Evolutionary conservation across 1,284 basidiomycete genomes (phyloP).

Genomic region (Tausonia pullulans): DNA sequence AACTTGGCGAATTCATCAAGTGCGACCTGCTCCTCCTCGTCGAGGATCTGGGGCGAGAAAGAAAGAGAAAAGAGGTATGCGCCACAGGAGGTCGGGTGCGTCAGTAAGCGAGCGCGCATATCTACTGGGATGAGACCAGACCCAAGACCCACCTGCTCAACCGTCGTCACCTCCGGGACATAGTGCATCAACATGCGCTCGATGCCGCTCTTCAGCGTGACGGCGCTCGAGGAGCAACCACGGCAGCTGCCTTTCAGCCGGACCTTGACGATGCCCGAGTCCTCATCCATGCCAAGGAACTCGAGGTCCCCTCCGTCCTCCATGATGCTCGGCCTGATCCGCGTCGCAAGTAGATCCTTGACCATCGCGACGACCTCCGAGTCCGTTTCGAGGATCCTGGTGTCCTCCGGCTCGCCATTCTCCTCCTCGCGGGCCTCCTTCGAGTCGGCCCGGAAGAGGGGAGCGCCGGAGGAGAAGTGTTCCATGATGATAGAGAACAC

Average conservation of each 20-base stretch:
- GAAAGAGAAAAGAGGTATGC: too few species aligned
- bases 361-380: slow-evolving; percentile 99
- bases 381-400: slow-evolving; percentile 88
- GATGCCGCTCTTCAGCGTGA: slow-evolving; percentile 90
- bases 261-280: slow-evolving; percentile 48
- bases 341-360: slow-evolving; percentile 89
- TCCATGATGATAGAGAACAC: slow-evolving; percentile 98
- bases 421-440: slow-evolving; percentile 36
- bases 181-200: slow-evolving; percentile 99
- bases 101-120: too few species aligned
- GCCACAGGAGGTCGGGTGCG: too few species aligned
- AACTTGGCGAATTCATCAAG: slow-evolving; percentile 85
- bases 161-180: slow-evolving; percentile 93
- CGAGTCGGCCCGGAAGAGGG: slow-evolving; percentile 56
- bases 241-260: slow-evolving; percentile 94
- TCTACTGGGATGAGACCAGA: too few species aligned
- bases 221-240: slow-evolving; percentile 83
- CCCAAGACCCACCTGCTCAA: slow-evolving; percentile 66
- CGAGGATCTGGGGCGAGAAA: slow-evolving; percentile 51
- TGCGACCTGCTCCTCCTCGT: slow-evolving; percentile 80
- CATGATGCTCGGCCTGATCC: slow-evolving; percentile 92
- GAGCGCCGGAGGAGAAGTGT: slow-evolving; percentile 78
- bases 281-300: slow-evolving; percentile 43
- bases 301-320: slow-evolving; percentile 44
- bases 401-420: slow-evolving; percentile 78